Evolutionary conservation across 2,329 filamentous ascomycete genomes (phyloP).

Genomic region (Aureobasidium musti): DNA sequence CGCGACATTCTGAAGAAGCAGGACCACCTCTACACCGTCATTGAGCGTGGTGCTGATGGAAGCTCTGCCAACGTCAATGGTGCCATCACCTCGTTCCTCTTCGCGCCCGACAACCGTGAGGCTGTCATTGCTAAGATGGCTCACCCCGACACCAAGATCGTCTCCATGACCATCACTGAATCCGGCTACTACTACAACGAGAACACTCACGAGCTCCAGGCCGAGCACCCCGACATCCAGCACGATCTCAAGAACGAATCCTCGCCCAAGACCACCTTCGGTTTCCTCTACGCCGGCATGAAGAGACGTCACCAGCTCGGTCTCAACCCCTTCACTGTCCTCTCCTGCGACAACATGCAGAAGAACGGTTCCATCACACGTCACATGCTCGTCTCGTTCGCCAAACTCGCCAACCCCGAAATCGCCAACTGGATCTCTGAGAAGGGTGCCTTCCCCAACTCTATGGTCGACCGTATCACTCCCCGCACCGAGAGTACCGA

Average conservation of each 20-base stretch:
- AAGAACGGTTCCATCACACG: slow-evolving; percentile 58
- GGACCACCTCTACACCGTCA: slow-evolving; percentile 57
- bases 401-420: slow-evolving; percentile 50
- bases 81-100: slow-evolving; percentile 57
- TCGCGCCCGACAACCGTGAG: slow-evolving; percentile 55
- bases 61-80: slow-evolving; percentile 54
- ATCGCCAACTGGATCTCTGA: slow-evolving; percentile 54
- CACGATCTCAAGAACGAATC: slow-evolving; percentile 52
- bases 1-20: slow-evolving; percentile 53
- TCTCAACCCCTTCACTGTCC: slow-evolving; percentile 56
- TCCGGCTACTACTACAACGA: slow-evolving; percentile 61
- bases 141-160: slow-evolving; percentile 56
- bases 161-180: slow-evolving; percentile 59
- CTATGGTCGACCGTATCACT: slow-evolving; percentile 60
- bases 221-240: slow-evolving; percentile 54
- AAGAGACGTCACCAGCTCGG: slow-evolving; percentile 50
- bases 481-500: slow-evolving; percentile 53
- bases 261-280: slow-evolving; percentile 53
- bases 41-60: slow-evolving; percentile 57
- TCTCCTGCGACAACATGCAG: slow-evolving; percentile 61
- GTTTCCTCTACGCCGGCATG: slow-evolving; percentile 56
- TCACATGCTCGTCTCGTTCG: slow-evolving; percentile 56
- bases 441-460: slow-evolving; percentile 56
- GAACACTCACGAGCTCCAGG: slow-evolving; percentile 57
- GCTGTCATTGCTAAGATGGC: slow-evolving; percentile 59